Evolutionary conservation across 1,284 basidiomycete genomes (phyloP).

Genomic region (Cerioporus squamosus): DNA sequence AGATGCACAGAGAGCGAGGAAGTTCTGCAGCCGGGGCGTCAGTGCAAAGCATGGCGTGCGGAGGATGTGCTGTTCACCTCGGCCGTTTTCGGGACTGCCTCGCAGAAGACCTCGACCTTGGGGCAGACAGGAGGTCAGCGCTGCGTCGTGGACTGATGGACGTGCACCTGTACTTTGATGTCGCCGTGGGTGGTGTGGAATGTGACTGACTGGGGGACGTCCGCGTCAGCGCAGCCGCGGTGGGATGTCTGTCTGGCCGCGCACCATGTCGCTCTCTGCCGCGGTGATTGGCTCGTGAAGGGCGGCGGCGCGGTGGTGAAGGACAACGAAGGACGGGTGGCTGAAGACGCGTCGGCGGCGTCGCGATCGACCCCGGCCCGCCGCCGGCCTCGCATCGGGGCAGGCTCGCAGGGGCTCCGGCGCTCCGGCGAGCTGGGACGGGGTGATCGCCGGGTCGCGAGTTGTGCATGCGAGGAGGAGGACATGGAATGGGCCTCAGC

Average conservation of each 20-base stretch:
- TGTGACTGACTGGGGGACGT: conserved; percentile 80
- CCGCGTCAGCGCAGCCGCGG: conserved; percentile 16
- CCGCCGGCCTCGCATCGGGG: conserved; percentile 1
- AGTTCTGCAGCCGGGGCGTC: conserved; percentile 66
- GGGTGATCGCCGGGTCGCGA: conserved; percentile 12
- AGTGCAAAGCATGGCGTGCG: conserved; percentile 5
- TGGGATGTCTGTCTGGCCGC: background rate
- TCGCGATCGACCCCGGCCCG: conserved; percentile 6
- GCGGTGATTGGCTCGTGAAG: background rate
- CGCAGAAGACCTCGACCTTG: conserved; percentile 97
- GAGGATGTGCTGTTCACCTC: conserved; percentile 58
- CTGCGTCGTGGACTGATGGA: background rate
- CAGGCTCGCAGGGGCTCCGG: background rate
- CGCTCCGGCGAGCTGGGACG: background rate
- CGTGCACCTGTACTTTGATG: conserved; percentile 71
- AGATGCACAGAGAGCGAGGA: conserved; percentile 91
- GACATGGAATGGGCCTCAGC: conserved; percentile 8
- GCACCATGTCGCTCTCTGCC: conserved; percentile 17
- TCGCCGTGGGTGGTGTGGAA: conserved; percentile 94
- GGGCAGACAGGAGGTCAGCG: background rate
- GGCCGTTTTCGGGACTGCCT: conserved; percentile 91
- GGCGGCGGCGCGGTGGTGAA: too few relatives aligned
- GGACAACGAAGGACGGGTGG: background rate
- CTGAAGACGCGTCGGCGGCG: background rate
- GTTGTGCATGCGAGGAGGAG: conserved; percentile 1